These are phyloP conservation scores for Cutaneotrichosporon cavernicola DNA, from an alignment of 1,284 basidiomycete species.

Conservation along the genomic window DNA sequence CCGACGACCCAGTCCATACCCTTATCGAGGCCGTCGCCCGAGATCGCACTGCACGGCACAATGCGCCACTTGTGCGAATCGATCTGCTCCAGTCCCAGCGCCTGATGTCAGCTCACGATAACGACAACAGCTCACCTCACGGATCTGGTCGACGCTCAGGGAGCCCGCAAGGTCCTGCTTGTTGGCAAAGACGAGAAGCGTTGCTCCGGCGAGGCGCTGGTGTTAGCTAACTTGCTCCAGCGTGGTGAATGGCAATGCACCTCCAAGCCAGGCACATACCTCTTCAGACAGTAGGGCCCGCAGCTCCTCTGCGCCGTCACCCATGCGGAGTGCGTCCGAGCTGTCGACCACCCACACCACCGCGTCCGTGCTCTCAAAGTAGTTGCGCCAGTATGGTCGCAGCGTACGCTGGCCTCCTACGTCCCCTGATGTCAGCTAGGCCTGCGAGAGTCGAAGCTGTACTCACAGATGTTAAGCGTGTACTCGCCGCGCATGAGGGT, in stretches of 20 bases:
- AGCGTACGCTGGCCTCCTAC: constrained; percentile 95
- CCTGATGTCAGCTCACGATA: constrained; percentile 55
- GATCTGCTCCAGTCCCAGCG: constrained; percentile 71
- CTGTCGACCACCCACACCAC: constrained; percentile 99
- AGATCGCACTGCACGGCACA: constrained; percentile 86
- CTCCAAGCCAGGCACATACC: constrained; percentile 58
- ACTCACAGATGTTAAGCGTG: constrained; percentile 87
- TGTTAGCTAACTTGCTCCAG: neutral
- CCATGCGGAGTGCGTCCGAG: constrained; percentile 80
- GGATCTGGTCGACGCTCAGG: constrained; percentile 77
- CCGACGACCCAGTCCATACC: constrained; percentile 94
- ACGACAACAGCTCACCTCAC: constrained; percentile 62
- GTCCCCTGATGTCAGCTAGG: constrained; percentile 64
- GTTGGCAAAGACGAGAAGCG: constrained; percentile 95
- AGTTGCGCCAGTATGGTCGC: constrained; percentile 97
- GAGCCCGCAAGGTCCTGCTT: constrained; percentile 94
- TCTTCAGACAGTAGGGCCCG: constrained; percentile 84
- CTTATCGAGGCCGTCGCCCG: constrained; percentile 75
- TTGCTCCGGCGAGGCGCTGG: constrained; percentile 88
- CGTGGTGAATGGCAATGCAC: neutral
- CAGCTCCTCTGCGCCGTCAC: constrained; percentile 84
- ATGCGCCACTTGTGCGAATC: constrained; percentile 88
- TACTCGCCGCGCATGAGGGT: constrained; percentile 89
- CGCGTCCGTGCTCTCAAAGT: constrained; percentile 98
- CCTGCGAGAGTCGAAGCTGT: neutral